phyloP scores from a whole-genome alignment of 1,139 yeast genomes.

The Arxiozyma telluris region DNA sequence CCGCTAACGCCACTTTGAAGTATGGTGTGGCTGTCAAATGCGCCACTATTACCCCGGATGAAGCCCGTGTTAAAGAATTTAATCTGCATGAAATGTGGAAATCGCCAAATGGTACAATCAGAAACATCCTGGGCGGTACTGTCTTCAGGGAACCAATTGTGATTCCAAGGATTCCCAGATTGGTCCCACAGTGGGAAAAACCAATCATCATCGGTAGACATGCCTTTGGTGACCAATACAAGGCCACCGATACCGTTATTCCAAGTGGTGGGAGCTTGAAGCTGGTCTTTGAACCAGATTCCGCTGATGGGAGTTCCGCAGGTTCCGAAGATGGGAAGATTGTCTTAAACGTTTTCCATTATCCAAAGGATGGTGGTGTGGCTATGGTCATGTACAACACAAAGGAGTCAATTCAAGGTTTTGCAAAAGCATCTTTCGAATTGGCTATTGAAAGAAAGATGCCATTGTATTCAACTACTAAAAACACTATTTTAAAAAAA shows the following conservation, averaged over 20 bases:
- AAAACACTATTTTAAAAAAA: constrained; percentile 85
- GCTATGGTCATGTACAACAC: constrained; percentile 94
- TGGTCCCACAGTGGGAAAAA: constrained; percentile 88
- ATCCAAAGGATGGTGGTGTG: constrained; percentile 63
- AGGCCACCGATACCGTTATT: constrained; percentile 76
- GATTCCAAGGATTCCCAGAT: constrained; percentile 77
- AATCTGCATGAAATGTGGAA: constrained; percentile 91
- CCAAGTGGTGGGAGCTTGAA: constrained; percentile 74
- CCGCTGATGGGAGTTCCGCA: constrained; percentile 38
- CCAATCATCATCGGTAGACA: constrained; percentile 96
- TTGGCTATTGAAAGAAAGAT: constrained; percentile 70
- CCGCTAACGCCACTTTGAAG: constrained; percentile 82
- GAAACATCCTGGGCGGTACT: constrained; percentile 91
- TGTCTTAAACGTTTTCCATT: constrained; percentile 47
- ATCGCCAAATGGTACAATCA: constrained; percentile 92
- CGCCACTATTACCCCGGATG: constrained; percentile 98
- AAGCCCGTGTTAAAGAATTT: constrained; percentile 86
- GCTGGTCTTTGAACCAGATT: constrained; percentile 68
- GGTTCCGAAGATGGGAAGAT: constrained; percentile 25
- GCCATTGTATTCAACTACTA: constrained; percentile 80
- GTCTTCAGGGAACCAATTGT: constrained; percentile 96
- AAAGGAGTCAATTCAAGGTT: constrained; percentile 78
- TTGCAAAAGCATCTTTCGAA: constrained; percentile 88
- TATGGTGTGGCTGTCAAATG: constrained; percentile 93
- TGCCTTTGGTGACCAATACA: constrained; percentile 94